phyloP scores from a whole-genome alignment of 2,329 filamentous ascomycete genomes.

The Ascosphaera pollenicola region DNA sequence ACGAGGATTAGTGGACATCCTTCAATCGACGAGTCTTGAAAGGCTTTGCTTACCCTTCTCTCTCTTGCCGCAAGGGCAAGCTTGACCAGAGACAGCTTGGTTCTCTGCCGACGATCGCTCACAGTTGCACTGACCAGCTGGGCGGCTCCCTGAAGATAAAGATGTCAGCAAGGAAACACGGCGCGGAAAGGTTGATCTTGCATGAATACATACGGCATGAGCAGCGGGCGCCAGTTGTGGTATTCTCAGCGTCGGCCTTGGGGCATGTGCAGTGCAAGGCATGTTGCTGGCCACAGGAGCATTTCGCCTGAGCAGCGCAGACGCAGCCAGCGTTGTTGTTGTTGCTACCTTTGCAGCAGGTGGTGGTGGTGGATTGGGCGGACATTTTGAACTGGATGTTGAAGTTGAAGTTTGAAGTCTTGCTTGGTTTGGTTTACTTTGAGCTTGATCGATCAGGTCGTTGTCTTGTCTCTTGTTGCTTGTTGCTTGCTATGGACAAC shows the following conservation, averaged over 20 bases:
- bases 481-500: too few relatives aligned
- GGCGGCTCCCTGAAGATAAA: slow-evolving; percentile 35
- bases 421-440: too few relatives aligned
- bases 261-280: slow-evolving; percentile 74
- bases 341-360: slow-evolving; percentile 9
- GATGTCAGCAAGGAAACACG: not conserved
- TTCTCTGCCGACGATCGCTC: slow-evolving; percentile 53
- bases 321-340: slow-evolving; percentile 29
- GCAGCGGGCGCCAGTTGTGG: slow-evolving; percentile 48
- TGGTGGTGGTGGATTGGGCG: slow-evolving; percentile 1
- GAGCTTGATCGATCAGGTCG: too few relatives aligned
- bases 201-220: slow-evolving; percentile 44
- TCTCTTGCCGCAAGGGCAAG: slow-evolving; percentile 60
- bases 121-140: slow-evolving; percentile 63
- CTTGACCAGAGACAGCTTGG: slow-evolving; percentile 30
- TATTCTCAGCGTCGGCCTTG: slow-evolving; percentile 57
- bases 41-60: slow-evolving; percentile 35
- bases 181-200: slow-evolving; percentile 1
- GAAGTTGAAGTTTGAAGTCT: not conserved
- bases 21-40: not conserved
- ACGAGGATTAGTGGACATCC: not conserved
- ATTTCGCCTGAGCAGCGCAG: slow-evolving; percentile 38
- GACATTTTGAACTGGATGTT: slow-evolving; percentile 1
- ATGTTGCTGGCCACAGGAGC: slow-evolving; percentile 75
- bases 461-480: too few relatives aligned